Evolutionary conservation across 805 yeast species (phyloP).

Genomic region (Nakazawaea molendinolei): DNA sequence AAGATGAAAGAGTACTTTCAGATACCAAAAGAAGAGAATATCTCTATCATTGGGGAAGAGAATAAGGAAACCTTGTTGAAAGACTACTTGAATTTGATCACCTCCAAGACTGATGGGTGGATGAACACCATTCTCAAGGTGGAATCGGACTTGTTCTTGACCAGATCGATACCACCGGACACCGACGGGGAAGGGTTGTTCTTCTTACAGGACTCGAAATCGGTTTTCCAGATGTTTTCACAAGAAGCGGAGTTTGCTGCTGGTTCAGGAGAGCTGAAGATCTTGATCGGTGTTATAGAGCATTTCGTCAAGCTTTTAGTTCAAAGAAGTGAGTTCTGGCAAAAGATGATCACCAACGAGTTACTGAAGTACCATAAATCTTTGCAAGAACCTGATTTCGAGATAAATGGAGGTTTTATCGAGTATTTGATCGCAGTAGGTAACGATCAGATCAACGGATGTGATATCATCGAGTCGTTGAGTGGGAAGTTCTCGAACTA

Average conservation of each 20-base stretch:
- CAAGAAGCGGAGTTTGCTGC: conserved; percentile 88
- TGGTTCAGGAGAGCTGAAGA: conserved; percentile 74
- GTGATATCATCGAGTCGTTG: conserved; percentile 64
- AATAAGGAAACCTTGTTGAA: conserved; percentile 66
- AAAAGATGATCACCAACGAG: conserved; percentile 45
- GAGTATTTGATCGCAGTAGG: conserved; percentile 81
- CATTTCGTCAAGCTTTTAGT: conserved; percentile 59
- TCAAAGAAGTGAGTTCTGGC: conserved; percentile 60
- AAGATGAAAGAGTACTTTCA: conserved; percentile 46
- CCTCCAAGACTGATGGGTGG: conserved; percentile 81
- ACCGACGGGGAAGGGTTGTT: conserved; percentile 54
- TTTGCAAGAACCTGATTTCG: conserved; percentile 25
- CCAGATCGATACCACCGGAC: conserved; percentile 63
- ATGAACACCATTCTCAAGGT: conserved; percentile 57
- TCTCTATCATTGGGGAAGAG: conserved; percentile 62
- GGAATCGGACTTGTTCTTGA: conserved; percentile 58
- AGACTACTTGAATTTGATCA: conserved; percentile 70
- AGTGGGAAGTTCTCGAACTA: conserved; percentile 57
- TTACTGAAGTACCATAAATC: conserved; percentile 26
- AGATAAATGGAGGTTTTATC: conserved; percentile 65
- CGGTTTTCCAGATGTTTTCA: conserved; percentile 75
- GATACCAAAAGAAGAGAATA: conserved; percentile 35
- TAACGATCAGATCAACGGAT: conserved; percentile 73
- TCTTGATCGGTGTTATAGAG: conserved; percentile 70
- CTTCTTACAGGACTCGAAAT: conserved; percentile 72